Evolutionary conservation across 169 alveolate genomes (phyloP).

Genomic region (Perkinsus olseni): DNA sequence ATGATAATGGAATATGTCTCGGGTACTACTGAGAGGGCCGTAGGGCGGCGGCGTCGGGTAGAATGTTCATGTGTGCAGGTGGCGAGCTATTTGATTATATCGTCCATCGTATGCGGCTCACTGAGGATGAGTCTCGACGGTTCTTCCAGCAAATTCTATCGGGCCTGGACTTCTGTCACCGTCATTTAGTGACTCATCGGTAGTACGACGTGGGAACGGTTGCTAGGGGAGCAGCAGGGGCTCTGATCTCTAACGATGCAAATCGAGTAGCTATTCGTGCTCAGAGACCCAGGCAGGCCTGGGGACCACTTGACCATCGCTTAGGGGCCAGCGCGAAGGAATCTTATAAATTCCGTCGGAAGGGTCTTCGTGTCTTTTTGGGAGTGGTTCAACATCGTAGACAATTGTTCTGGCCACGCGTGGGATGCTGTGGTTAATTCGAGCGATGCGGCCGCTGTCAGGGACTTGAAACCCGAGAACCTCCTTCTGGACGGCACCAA

Average conservation of each 20-base stretch:
- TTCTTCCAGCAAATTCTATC: conserved; percentile 78
- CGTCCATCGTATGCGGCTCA: conserved; percentile 45
- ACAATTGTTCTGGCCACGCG: too few relatives aligned
- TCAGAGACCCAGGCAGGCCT: too few relatives aligned
- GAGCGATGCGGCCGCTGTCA: conserved; percentile 44
- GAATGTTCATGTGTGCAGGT: not conserved
- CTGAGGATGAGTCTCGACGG: conserved; percentile 62
- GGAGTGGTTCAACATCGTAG: too few relatives aligned
- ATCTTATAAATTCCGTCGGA: too few relatives aligned
- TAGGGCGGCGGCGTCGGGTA: too few relatives aligned
- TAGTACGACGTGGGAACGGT: not conserved
- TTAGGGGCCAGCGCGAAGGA: too few relatives aligned
- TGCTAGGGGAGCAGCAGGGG: too few relatives aligned
- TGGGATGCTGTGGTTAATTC: not conserved
- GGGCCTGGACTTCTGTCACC: conserved; percentile 80
- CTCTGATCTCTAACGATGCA: too few relatives aligned
- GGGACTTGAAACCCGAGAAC: conserved; percentile 87
- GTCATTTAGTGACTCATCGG: conserved; percentile 58
- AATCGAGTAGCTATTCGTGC: too few relatives aligned
- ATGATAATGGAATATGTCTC: conserved; percentile 57
- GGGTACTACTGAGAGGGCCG: not conserved
- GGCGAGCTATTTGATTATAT: conserved; percentile 70
- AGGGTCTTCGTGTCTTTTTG: too few relatives aligned
- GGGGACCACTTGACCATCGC: too few relatives aligned
- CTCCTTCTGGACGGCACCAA: conserved; percentile 60